Evolutionary conservation across 352 stramenopile species (phyloP), one percentile per base, ranked within the genome.

Genomic region (Pythium volutum): DNA sequence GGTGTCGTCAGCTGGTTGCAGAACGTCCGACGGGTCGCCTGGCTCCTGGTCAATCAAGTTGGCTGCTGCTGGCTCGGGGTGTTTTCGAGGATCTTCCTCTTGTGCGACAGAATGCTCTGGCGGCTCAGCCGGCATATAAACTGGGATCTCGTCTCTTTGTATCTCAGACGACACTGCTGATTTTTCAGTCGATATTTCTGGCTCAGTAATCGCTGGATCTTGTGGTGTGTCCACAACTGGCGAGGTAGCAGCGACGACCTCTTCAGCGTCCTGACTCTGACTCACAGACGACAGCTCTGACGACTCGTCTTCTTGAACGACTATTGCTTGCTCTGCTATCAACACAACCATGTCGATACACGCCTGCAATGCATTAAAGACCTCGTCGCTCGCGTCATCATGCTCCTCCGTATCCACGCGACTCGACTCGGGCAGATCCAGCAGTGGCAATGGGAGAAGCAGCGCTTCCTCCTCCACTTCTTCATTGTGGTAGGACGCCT

Each of bases 271-370:
- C 36, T 22, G 14, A 6, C 11, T 16, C 5, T 8, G 36, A 15
- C 16, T 16, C 14, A 15, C 14, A 43, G 36, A 22, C n/a, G 42
- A n/a, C 42, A 16, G n/a, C 7, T 14, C 42, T 11, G 5, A n/a
- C n/a, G 18, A n/a, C n/a, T n/a, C 10, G 42, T 25, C 5, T 10
- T 48, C 42, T 48, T 48, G n/a, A 25, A 27, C 42, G 22, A 25
- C 6, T 18, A 27, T 6, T 15, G 31, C 12, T 18, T 25, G 31
- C 3, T 59, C 49, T 34, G 52, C 58, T 29, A 36, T 3, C 1
- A 29, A 25, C 4, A 57, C 68, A 3, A 79, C 48, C 16, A 20
- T 31, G 52, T 79, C 71, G 36, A 76, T 74, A 43, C 68, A 74
- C 4, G 65, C 57, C 34, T 74, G 71, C 18, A 76, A 38, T 2